A percentile compares a stretch with the other conserved stretches of the same genome.
These are phyloP conservation scores for Epithele typhae DNA, from an alignment of 768 basidiomycete genomes.

Conservation along the genomic window DNA sequence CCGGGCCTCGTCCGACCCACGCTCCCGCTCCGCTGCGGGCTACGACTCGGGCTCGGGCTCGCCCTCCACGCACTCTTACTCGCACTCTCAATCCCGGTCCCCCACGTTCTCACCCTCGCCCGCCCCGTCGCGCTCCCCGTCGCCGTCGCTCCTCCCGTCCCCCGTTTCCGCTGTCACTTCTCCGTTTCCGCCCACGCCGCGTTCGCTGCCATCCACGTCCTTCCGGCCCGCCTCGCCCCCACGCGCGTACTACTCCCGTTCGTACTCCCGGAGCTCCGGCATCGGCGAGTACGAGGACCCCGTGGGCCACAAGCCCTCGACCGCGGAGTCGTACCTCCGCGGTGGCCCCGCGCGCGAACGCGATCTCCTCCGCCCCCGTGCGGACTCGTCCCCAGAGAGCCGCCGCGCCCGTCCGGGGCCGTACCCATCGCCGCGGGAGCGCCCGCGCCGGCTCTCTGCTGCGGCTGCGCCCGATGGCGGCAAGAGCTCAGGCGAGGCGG, in stretches of 20 bases:
- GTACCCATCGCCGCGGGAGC: conserved; percentile 3
- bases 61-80: not conserved
- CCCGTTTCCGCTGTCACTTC: conserved; percentile 11
- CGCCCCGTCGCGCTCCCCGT: conserved; percentile 1
- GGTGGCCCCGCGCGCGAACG: conserved; percentile 7
- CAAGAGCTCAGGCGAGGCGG: not conserved
- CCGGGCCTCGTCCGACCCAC: not conserved
- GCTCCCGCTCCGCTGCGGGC: conserved; percentile 29
- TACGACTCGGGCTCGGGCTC: conserved; percentile 2
- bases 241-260: not conserved
- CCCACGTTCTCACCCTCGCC: conserved; percentile 1
- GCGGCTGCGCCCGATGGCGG: not conserved
- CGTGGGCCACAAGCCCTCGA: not conserved
- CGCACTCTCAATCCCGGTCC: conserved; percentile 5
- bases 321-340: conserved; percentile 9
- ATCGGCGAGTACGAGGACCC: not conserved
- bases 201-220: conserved; percentile 6
- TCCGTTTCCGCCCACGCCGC: conserved; percentile 14
- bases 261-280: not conserved
- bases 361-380: not conserved
- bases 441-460: not conserved
- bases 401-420: conserved; percentile 5
- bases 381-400: conserved; percentile 5
- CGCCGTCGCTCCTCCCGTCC: conserved; percentile 11
- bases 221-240: conserved; percentile 2